phyloP scores from a whole-genome alignment of 345 rosid genomes.

The Eucalyptus guilfoylei region DNA sequence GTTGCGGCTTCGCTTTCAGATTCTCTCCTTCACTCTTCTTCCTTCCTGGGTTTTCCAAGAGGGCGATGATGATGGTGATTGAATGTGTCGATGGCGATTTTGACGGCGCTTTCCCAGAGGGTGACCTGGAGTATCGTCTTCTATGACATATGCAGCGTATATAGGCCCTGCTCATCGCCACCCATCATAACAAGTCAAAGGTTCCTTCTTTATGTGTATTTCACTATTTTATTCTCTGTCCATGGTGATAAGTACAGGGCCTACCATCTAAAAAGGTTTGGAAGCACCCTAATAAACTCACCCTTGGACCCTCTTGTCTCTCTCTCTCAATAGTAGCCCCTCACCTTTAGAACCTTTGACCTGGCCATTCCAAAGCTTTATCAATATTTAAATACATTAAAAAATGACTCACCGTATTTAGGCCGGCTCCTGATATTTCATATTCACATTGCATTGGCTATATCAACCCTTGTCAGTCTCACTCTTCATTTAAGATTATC shows the following conservation, averaged over 20 bases:
- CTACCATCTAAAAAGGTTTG: neutral
- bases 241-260: neutral
- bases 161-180: neutral
- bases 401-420: no score
- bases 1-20: neutral
- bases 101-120: neutral
- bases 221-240: neutral
- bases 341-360: neutral
- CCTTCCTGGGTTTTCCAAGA: neutral
- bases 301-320: neutral
- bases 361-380: neutral
- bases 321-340: neutral
- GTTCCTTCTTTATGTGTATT: neutral
- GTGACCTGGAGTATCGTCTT: no score
- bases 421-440: no score
- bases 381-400: no score
- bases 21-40: neutral
- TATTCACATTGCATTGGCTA: no score
- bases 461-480: no score
- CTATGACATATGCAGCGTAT: no score
- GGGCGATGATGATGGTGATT: neutral
- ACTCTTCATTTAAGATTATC: no score
- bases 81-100: no score
- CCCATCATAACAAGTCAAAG: neutral
- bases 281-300: neutral